A percentile compares a stretch with the other conserved stretches of the same genome.
These are phyloP conservation scores for Colletotrichum caudatum DNA, from an alignment of 2,329 filamentous ascomycete genomes.

Conservation along the genomic window DNA sequence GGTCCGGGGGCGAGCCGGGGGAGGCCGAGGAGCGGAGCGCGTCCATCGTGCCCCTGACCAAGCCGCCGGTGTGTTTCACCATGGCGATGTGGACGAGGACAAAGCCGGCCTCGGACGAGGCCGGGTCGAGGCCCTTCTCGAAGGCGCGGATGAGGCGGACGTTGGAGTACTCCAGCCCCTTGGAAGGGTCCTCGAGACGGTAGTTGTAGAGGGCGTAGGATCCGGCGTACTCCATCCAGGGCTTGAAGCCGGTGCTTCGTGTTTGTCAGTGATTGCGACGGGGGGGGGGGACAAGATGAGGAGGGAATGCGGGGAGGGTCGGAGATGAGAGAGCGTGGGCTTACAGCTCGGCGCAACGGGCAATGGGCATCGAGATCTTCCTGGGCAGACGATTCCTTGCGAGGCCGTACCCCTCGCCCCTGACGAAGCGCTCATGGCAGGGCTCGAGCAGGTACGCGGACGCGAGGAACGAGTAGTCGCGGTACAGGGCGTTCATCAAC, in stretches of 20 bases:
- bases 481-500: slow-evolving; percentile 86
- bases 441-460: slow-evolving; percentile 93
- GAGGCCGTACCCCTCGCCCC: slow-evolving; percentile 81
- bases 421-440: slow-evolving; percentile 80
- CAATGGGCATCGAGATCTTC: slow-evolving; percentile 83
- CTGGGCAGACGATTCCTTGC: slow-evolving; percentile 79
- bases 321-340: slow-evolving; percentile 52
- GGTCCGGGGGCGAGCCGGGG: slow-evolving; percentile 37
- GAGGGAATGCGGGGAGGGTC: neutral
- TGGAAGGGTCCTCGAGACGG: slow-evolving; percentile 66
- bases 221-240: slow-evolving; percentile 89
- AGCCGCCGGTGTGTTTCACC: slow-evolving; percentile 85
- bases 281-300: neutral
- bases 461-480: slow-evolving; percentile 92
- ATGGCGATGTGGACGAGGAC: slow-evolving; percentile 97
- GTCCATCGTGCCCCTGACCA: slow-evolving; percentile 79
- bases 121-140: slow-evolving; percentile 86
- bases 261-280: neutral
- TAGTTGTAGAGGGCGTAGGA: slow-evolving; percentile 79
- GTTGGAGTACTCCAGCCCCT: slow-evolving; percentile 72
- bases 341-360: slow-evolving; percentile 86
- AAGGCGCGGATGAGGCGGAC: slow-evolving; percentile 91
- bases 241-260: slow-evolving; percentile 78
- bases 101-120: slow-evolving; percentile 92
- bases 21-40: slow-evolving; percentile 61